phyloP scores from a whole-genome alignment of 805 yeast genomes.

The Candida rishiriensis region DNA sequence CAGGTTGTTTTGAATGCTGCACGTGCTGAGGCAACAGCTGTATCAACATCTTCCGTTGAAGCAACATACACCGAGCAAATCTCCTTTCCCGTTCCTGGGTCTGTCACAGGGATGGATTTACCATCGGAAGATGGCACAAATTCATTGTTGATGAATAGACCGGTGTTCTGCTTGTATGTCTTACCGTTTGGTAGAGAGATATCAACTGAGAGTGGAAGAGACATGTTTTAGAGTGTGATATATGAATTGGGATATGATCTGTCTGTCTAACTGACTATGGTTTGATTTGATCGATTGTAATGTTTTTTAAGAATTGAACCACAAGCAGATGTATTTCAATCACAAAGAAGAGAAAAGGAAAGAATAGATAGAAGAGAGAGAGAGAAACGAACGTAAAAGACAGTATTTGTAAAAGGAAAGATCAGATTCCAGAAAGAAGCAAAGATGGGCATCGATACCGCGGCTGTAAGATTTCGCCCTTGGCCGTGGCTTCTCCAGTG shows the following conservation, averaged over 20 bases:
- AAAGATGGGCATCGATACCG: too few species aligned
- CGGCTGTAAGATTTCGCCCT: too few species aligned
- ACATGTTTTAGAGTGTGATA: neutral
- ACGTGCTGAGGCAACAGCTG: constrained; percentile 49
- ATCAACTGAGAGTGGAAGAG: constrained; percentile 11
- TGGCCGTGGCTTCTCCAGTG: too few species aligned
- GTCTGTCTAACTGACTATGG: too few species aligned
- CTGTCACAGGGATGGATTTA: constrained; percentile 52
- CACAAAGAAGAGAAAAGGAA: too few species aligned
- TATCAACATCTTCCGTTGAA: constrained; percentile 45
- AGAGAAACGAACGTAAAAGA: too few species aligned
- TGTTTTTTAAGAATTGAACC: too few species aligned
- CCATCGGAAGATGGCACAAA: constrained; percentile 50
- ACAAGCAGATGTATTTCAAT: too few species aligned
- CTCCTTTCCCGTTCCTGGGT: constrained; percentile 52
- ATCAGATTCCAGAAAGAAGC: too few species aligned
- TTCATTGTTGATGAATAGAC: constrained; percentile 84
- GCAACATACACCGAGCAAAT: constrained; percentile 51
- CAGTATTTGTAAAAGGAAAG: too few species aligned
- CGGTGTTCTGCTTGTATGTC: constrained; percentile 65
- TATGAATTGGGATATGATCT: neutral
- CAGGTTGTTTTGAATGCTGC: constrained; percentile 45
- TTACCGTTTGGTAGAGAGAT: constrained; percentile 47
- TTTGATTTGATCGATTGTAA: too few species aligned
- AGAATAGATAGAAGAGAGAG: too few species aligned